A percentile compares a stretch with the other conserved stretches of the same genome.
Conservation (phyloP, 2,329 filamentous ascomycete genomes). For the Aureobasidium sp. region DNA sequence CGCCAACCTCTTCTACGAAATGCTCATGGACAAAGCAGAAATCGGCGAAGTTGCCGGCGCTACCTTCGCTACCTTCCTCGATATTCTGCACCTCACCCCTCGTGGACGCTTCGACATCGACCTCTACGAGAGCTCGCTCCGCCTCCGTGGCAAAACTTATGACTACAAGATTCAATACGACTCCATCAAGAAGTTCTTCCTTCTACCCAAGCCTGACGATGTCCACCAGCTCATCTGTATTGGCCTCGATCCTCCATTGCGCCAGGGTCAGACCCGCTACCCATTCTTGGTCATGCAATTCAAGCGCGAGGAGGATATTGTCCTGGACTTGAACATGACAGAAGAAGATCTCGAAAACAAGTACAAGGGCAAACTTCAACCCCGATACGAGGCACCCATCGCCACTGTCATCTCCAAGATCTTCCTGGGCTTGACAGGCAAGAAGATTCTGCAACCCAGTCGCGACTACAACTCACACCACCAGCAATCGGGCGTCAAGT, state of each 20-base stretch:
- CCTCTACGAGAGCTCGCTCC: slow-evolving; percentile 97
- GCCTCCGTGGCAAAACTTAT: slow-evolving; percentile 95
- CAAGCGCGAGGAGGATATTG: slow-evolving; percentile 95
- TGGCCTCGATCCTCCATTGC: slow-evolving; percentile 86
- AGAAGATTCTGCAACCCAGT: slow-evolving; percentile 89
- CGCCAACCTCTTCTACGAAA: slow-evolving; percentile 96
- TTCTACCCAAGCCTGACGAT: slow-evolving; percentile 97
- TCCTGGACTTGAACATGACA: slow-evolving; percentile 91
- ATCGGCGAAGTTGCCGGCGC: slow-evolving; percentile 99
- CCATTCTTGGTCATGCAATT: slow-evolving; percentile 99
- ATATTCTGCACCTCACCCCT: slow-evolving; percentile 93
- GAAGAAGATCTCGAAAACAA: slow-evolving; percentile 77
- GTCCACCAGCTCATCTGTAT: slow-evolving; percentile 91
- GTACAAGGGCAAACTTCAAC: slow-evolving; percentile 82
- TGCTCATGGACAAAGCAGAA: slow-evolving; percentile 94
- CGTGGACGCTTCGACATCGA: slow-evolving; percentile 99
- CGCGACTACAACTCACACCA: slow-evolving; percentile 94
- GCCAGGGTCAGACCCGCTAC: slow-evolving; percentile 95
- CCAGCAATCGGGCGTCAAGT: slow-evolving; percentile 92
- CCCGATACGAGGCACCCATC: slow-evolving; percentile 88
- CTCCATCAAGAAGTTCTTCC: slow-evolving; percentile 96
- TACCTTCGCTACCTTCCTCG: slow-evolving; percentile 93
- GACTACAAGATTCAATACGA: slow-evolving; percentile 99
- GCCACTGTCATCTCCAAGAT: slow-evolving; percentile 92
- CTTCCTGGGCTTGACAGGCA: slow-evolving; percentile 87